phyloP scores from a whole-genome alignment of 495 filamentous ascomycete species.

The Aspergillus diversus region DNA sequence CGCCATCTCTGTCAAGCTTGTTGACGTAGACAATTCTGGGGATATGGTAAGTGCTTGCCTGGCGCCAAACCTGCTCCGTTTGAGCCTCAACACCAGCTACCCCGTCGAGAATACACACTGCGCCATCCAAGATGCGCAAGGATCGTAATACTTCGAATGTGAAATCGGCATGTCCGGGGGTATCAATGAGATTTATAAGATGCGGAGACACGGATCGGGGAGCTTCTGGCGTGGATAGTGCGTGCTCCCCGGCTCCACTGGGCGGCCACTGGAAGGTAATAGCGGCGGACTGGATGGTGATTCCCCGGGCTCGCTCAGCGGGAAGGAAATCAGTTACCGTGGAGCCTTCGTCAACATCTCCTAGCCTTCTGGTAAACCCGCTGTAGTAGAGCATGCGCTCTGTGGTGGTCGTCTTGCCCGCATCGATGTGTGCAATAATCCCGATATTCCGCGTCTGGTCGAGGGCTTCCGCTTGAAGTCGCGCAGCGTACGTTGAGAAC shows the following conservation, averaged over 20 bases:
- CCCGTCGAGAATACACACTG: slow-evolving; percentile 93
- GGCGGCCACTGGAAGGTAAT: slow-evolving; percentile 93
- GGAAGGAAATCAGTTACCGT: slow-evolving; percentile 98
- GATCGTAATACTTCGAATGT: slow-evolving; percentile 97
- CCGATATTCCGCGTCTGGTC: slow-evolving; percentile 88
- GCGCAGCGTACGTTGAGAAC: slow-evolving; percentile 33
- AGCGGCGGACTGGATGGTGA: slow-evolving; percentile 97
- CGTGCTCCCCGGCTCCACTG: slow-evolving; percentile 30
- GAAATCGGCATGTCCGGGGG: slow-evolving; percentile 96
- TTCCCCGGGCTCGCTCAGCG: slow-evolving; percentile 88
- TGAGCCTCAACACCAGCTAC: slow-evolving; percentile 98
- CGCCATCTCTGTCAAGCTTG: slow-evolving; percentile 94
- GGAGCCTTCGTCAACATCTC: slow-evolving; percentile 97
- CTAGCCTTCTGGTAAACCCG: slow-evolving; percentile 82
- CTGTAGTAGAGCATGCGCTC: slow-evolving; percentile 99
- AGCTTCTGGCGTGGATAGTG: slow-evolving; percentile 23
- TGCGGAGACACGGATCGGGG: slow-evolving; percentile 53
- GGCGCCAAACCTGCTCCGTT: slow-evolving; percentile 95
- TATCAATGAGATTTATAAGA: slow-evolving; percentile 94
- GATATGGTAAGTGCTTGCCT: slow-evolving; percentile 82
- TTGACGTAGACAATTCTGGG: slow-evolving; percentile 90
- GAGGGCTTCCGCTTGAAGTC: slow-evolving; percentile 40
- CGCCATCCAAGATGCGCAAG: slow-evolving; percentile 89
- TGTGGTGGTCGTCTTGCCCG: slow-evolving; percentile 98
- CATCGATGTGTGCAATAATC: slow-evolving; percentile 99